Evolutionary conservation across 805 yeast genomes (phyloP), one percentile per base, ranked within the genome.

Genomic region (Zygoascus biomembranicola): DNA sequence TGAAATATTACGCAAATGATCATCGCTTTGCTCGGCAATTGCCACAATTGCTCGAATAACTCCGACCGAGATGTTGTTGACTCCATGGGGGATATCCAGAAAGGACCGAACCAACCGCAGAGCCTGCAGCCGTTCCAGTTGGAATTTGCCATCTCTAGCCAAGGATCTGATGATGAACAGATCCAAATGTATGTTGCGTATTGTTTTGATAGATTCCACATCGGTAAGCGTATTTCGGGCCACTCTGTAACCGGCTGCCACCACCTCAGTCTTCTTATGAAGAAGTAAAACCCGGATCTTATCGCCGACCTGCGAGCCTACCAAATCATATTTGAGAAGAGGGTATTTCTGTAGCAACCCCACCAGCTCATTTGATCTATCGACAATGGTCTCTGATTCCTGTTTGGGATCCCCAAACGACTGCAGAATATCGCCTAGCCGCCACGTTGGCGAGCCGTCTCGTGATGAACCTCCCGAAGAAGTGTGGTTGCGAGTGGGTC

Each of bases 121-220:
- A 0, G 95, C 94, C 62, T 90, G 89, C 47, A 81, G 84, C 55
- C 90, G 77, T 61, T 90, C 96, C 1, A 80, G 67, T 23, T 80
- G 76, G 53, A 63, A 68, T 2, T 79, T 66, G 39, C 75, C 70
- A 20, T 81, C 84, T 50, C 81, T 81, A 0, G 86, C 75, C 35
- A 92, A 68, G 0, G 95, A 76, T 14, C 81, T 73, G 1, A 87
- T 78, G 5, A 89, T 65, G 56, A 84, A 80, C 1, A 79, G 74
- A 54, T 88, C 87, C 4, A 87, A 63, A 54, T 82, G 78, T 35
- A 80, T 68, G 13, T 75, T 73, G 8, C 80, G 70, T 57, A 90
- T 69, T 2, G 75, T 67, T n/a, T 70, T 66, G 5, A 88, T 63
- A 1, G 90, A 79, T 6, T 77, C 77, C 13, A 73, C 63, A 55